A percentile compares a stretch with the other conserved stretches of the same genome.
Evolutionary conservation across 257 asterid genomes (phyloP).

Genomic region (Handroanthus guayacan): DNA sequence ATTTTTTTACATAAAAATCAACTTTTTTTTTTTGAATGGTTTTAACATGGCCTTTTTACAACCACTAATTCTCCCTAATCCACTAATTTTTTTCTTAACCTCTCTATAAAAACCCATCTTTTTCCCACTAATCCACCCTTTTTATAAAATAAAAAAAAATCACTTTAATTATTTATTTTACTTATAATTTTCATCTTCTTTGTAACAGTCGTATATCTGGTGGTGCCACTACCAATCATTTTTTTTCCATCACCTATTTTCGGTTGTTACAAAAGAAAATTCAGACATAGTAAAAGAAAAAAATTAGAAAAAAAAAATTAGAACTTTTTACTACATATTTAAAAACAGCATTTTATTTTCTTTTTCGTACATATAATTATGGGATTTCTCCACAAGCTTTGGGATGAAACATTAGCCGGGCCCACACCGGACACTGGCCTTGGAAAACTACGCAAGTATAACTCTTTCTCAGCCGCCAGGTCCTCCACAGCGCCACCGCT

Average conservation of each 20-base stretch:
- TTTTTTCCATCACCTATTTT: constrained; percentile 48
- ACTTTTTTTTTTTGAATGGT: constrained; percentile 35
- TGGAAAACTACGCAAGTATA: constrained; percentile 72
- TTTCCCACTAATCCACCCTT: neutral
- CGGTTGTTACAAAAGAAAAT: constrained; percentile 74
- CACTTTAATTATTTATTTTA: constrained; percentile 13
- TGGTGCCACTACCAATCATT: constrained; percentile 46
- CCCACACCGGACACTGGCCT: constrained; percentile 80
- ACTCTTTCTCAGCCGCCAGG: constrained; percentile 54
- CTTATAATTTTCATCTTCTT: constrained; percentile 40
- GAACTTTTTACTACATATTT: neutral
- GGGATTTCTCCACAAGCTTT: constrained; percentile 85
- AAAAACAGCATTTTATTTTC: neutral
- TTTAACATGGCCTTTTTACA: constrained; percentile 33
- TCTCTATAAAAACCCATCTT: constrained; percentile 44
- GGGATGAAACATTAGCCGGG: constrained; percentile 92
- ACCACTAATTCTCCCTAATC: constrained; percentile 35
- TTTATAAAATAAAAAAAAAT: constrained; percentile 16
- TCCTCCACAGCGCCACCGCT: constrained; percentile 24
- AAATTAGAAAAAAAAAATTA: neutral
- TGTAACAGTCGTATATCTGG: constrained; percentile 75
- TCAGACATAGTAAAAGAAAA: neutral
- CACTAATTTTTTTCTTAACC: constrained; percentile 10
- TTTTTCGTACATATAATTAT: constrained; percentile 34
- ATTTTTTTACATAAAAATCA: neutral